phyloP scores from a whole-genome alignment of 2,329 filamentous ascomycete genomes.

The Scleromitrula shiraiana region DNA sequence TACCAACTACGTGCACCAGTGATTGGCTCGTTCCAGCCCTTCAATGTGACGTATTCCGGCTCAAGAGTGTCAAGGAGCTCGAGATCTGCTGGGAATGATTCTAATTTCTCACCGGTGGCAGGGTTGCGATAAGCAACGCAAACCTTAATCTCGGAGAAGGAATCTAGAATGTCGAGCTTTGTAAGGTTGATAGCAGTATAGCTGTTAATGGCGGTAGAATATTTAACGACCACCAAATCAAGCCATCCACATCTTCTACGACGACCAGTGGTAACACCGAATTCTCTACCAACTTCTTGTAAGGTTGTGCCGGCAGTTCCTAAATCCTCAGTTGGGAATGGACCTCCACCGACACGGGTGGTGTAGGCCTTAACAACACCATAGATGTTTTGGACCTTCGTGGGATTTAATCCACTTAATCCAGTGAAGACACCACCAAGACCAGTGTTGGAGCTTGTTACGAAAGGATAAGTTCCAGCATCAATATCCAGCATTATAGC shows the following conservation, averaged over 20 bases:
- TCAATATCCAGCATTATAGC: constrained; percentile 61
- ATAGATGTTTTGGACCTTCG: constrained; percentile 51
- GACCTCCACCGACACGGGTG: constrained; percentile 43
- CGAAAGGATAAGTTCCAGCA: constrained; percentile 41
- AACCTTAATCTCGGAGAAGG: constrained; percentile 66
- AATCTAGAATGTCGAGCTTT: constrained; percentile 63
- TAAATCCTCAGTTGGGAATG: constrained; percentile 57
- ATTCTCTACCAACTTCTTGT: constrained; percentile 40
- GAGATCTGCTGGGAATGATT: constrained; percentile 58
- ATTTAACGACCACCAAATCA: constrained; percentile 48
- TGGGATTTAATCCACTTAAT: constrained; percentile 50
- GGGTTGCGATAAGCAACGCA: constrained; percentile 59
- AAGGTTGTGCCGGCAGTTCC: constrained; percentile 39
- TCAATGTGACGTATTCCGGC: constrained; percentile 43
- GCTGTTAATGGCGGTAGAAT: constrained; percentile 37
- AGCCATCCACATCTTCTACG: constrained; percentile 52
- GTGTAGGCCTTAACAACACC: constrained; percentile 49
- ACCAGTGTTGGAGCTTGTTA: constrained; percentile 30
- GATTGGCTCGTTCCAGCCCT: constrained; percentile 61
- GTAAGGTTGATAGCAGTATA: constrained; percentile 46
- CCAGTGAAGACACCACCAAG: constrained; percentile 55
- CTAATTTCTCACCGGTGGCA: constrained; percentile 39
- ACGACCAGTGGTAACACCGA: constrained; percentile 42
- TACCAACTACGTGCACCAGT: constrained; percentile 42
- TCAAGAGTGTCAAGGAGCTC: constrained; percentile 44